Percentiles rank a stretch among this genome's conserved stretches.
phyloP scores from a whole-genome alignment of 208 protist genomes.

The Crithidia bombi region DNA sequence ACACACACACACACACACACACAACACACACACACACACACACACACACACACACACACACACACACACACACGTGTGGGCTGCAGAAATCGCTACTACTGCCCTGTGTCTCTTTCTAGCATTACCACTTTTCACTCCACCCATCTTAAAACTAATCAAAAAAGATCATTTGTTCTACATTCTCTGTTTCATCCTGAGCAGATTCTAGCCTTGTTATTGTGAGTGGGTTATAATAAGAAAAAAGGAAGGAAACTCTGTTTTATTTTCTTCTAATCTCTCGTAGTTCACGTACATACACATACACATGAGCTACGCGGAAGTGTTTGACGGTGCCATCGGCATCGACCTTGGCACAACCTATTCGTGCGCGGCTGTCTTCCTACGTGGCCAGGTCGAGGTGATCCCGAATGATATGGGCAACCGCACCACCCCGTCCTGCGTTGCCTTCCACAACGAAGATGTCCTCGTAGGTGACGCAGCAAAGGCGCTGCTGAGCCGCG shows the following conservation, averaged over 20 bases:
- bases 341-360: conserved; percentile 97
- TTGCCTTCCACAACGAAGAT: conserved; percentile 98
- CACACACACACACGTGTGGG: neutral
- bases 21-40: too few species aligned
- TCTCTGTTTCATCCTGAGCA: too few species aligned
- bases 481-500: conserved; percentile 88
- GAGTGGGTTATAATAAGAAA: neutral
- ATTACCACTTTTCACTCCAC: too few species aligned
- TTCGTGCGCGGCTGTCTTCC: conserved; percentile 95
- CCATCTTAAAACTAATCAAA: too few species aligned
- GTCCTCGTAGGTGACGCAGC: conserved; percentile 97
- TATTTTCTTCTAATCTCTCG: neutral
- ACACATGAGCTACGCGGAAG: conserved; percentile 34
- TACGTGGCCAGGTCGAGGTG: conserved; percentile 90
- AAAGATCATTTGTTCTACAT: too few species aligned
- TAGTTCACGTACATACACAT: conserved; percentile 1
- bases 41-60: neutral
- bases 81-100: neutral
- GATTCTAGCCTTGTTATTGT: too few species aligned
- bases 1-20: too few species aligned
- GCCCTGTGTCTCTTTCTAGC: neutral
- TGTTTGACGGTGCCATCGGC: conserved; percentile 75
- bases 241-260: neutral
- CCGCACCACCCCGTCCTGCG: conserved; percentile 98
- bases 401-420: conserved; percentile 99